Conservation (phyloP, 1,284 basidiomycete genomes). For the Clitocybe nebularis region DNA sequence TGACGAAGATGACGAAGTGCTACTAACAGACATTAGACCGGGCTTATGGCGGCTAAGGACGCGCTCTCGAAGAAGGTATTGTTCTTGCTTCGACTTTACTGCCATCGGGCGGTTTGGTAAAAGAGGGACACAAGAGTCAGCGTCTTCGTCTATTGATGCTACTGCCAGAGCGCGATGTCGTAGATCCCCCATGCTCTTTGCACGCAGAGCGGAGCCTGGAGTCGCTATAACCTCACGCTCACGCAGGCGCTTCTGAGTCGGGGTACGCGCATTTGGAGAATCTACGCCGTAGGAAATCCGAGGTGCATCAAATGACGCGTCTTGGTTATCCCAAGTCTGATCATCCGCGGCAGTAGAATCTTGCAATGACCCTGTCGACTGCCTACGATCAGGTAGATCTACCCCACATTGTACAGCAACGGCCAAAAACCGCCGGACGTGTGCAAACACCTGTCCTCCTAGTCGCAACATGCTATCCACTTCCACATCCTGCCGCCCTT, state of each 20-base stretch:
- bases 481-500: conserved; percentile 50
- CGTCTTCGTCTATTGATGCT: conserved; percentile 23
- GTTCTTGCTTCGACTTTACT: conserved; percentile 27
- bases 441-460: conserved; percentile 71
- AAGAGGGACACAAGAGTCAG: conserved; percentile 28
- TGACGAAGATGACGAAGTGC: conserved; percentile 61
- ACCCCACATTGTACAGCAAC: conserved; percentile 80
- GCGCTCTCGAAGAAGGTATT: conserved; percentile 28
- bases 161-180: conserved; percentile 13
- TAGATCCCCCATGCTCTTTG: conserved; percentile 30
- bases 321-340: conserved; percentile 24
- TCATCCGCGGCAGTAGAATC: conserved; percentile 30
- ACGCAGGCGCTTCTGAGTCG: conserved; percentile 26
- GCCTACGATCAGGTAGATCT: conserved; percentile 57
- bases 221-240: conserved; percentile 20
- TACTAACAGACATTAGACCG: conserved; percentile 53
- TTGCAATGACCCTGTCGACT: conserved; percentile 33
- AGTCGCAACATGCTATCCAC: conserved; percentile 71
- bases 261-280: conserved; percentile 28
- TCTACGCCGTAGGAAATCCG: conserved; percentile 22
- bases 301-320: conserved; percentile 21
- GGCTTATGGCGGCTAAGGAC: conserved; percentile 37
- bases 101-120: conserved; percentile 27
- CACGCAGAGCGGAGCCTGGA: conserved; percentile 35
- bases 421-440: conserved; percentile 65